Conservation (phyloP, 2,329 filamentous ascomycete species). For the Paecilomyces dactylethromorphus region DNA sequence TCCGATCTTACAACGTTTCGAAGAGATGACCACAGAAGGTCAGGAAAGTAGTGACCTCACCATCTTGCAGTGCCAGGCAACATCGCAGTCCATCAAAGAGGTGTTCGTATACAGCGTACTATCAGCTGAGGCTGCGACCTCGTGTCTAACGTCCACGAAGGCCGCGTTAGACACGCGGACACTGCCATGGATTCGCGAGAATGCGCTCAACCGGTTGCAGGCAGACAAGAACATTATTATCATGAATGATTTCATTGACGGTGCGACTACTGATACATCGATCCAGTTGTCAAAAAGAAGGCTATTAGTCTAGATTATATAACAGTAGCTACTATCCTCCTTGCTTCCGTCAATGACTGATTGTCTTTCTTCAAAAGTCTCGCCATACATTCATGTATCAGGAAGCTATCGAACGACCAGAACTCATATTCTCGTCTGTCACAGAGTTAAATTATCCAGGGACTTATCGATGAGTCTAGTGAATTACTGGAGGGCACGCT, state of each 20-base stretch:
- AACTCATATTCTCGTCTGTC: too few relatives aligned
- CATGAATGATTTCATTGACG: slow-evolving; percentile 49
- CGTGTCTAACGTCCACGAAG: slow-evolving; percentile 45
- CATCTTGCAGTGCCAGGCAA: slow-evolving; percentile 46
- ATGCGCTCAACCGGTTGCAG: slow-evolving; percentile 32
- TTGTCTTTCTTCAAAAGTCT: too few relatives aligned
- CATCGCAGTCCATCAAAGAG: slow-evolving; percentile 43
- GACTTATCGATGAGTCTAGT: too few relatives aligned
- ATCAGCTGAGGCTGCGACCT: slow-evolving; percentile 38
- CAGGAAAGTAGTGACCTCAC: slow-evolving; percentile 32
- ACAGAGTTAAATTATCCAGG: too few relatives aligned
- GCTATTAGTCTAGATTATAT: background rate
- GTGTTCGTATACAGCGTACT: slow-evolving; percentile 42
- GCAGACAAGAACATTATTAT: slow-evolving; percentile 39
- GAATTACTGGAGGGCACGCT: too few relatives aligned
- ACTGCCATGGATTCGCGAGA: slow-evolving; percentile 40
- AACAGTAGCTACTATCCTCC: too few relatives aligned
- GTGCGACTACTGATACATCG: slow-evolving; percentile 37
- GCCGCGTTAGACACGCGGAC: slow-evolving; percentile 43
- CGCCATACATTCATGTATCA: too few relatives aligned
- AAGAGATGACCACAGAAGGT: slow-evolving; percentile 23
- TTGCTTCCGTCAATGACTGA: too few relatives aligned
- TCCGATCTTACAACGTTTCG: slow-evolving; percentile 32
- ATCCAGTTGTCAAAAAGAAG: background rate
- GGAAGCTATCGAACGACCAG: too few relatives aligned